These are phyloP conservation scores for Penicillium ochrochloron DNA, from an alignment of 495 filamentous ascomycete species.

Conservation along the genomic window DNA sequence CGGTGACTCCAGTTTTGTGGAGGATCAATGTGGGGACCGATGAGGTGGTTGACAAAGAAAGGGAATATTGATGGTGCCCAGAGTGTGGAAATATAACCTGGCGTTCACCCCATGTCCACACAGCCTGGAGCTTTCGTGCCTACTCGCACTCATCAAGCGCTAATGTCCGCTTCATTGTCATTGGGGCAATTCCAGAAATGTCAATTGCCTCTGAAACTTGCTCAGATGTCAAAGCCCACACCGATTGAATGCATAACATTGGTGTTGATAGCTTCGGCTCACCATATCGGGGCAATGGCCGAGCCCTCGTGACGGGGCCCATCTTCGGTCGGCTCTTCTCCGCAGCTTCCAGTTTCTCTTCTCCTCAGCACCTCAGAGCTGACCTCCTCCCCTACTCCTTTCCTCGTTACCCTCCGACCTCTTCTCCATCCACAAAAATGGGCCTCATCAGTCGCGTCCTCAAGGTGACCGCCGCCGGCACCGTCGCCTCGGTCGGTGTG, in stretches of 20 bases:
- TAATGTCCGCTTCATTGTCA: too few relatives aligned
- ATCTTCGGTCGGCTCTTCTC: constrained; percentile 9
- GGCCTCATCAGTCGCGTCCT: constrained; percentile 51
- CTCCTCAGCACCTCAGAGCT: background rate
- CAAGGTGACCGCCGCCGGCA: constrained; percentile 47
- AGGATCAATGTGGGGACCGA: background rate
- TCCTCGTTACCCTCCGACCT: constrained; percentile 2
- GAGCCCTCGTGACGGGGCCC: constrained; percentile 7
- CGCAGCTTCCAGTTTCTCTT: background rate
- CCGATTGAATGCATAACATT: background rate
- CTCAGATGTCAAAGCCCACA: too few relatives aligned
- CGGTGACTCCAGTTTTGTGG: background rate
- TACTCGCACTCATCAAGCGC: too few relatives aligned
- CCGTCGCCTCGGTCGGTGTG: constrained; percentile 45
- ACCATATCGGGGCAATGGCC: constrained; percentile 5
- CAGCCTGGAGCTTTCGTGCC: too few relatives aligned
- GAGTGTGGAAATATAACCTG: too few relatives aligned
- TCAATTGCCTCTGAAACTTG: too few relatives aligned
- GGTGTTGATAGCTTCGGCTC: background rate
- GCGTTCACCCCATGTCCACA: too few relatives aligned
- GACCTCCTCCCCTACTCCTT: background rate
- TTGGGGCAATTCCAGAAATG: too few relatives aligned
- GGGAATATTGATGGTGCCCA: too few relatives aligned
- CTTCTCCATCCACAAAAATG: constrained; percentile 37
- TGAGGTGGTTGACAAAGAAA: too few relatives aligned